These are phyloP conservation scores for Avicennia marina DNA, from an alignment of 257 asterid species.

Conservation along the genomic window DNA sequence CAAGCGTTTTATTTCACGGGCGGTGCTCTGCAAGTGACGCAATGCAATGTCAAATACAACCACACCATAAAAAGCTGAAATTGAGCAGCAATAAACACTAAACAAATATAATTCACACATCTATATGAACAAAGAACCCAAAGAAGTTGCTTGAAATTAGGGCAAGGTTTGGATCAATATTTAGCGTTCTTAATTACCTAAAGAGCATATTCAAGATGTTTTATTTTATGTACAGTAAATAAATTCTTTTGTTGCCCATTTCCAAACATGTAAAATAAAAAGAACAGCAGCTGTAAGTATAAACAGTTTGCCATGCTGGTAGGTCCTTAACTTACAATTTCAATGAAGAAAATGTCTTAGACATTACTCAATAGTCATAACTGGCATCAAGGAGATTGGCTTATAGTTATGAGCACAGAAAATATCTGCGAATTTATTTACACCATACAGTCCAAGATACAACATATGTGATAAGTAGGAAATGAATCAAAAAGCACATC, in stretches of 20 bases:
- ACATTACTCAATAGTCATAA: background rate
- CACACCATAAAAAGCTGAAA: too few species aligned
- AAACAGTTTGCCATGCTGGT: too few species aligned
- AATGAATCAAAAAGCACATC: background rate
- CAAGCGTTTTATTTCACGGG: conserved; percentile 93
- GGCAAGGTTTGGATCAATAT: background rate
- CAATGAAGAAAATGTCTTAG: background rate
- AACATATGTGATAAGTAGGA: background rate
- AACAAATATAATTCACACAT: background rate
- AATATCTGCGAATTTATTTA: too few species aligned
- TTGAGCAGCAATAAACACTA: too few species aligned
- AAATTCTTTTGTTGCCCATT: background rate
- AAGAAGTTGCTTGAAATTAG: background rate
- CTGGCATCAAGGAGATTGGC: background rate
- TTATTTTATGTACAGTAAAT: background rate
- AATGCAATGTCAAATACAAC: conserved; percentile 4
- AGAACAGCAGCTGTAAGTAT: background rate
- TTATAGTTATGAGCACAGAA: background rate
- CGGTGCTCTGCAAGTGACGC: conserved; percentile 68
- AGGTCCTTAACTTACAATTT: too few species aligned
- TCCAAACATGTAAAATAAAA: background rate
- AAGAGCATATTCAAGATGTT: too few species aligned
- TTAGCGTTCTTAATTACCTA: too few species aligned
- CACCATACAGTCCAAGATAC: background rate
- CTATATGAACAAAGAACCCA: background rate